phyloP scores from a whole-genome alignment of 768 basidiomycete species.

The Psilocybe subaeruginosa region DNA sequence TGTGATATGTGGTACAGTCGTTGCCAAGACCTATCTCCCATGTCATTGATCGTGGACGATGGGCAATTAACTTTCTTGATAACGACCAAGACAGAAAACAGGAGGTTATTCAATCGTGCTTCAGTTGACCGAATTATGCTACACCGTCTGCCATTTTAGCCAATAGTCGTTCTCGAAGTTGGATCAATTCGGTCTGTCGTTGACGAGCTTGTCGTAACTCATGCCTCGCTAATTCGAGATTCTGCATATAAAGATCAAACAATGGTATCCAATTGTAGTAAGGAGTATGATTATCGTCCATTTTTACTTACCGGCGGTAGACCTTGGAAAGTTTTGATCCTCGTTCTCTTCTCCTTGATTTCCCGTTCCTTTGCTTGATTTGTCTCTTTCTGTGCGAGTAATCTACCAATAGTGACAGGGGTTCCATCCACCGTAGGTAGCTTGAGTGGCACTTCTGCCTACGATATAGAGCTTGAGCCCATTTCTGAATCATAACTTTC shows the following conservation, averaged over 20 bases:
- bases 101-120: too few species aligned
- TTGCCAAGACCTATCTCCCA: not conserved
- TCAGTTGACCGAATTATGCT: not conserved
- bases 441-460: constrained; percentile 31
- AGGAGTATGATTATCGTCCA: not conserved
- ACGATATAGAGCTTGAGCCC: not conserved
- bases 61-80: too few species aligned
- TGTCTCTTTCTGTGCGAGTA: constrained; percentile 39
- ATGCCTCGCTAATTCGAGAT: constrained; percentile 46
- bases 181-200: constrained; percentile 48
- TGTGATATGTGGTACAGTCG: too few species aligned
- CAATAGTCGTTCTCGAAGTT: constrained; percentile 49
- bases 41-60: not conserved
- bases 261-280: not conserved
- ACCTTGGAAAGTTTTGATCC: constrained; percentile 49
- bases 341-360: constrained; percentile 45
- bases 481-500: not conserved
- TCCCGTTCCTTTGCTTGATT: constrained; percentile 38
- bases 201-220: constrained; percentile 42
- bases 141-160: constrained; percentile 49
- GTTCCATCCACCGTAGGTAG: constrained; percentile 14
- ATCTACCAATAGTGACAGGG: constrained; percentile 36
- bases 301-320: constrained; percentile 44
- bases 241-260: constrained; percentile 29
- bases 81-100: too few species aligned